These are phyloP conservation scores for Lepidium aucheri DNA, from an alignment of 345 rosid genomes.

Conservation along the genomic window DNA sequence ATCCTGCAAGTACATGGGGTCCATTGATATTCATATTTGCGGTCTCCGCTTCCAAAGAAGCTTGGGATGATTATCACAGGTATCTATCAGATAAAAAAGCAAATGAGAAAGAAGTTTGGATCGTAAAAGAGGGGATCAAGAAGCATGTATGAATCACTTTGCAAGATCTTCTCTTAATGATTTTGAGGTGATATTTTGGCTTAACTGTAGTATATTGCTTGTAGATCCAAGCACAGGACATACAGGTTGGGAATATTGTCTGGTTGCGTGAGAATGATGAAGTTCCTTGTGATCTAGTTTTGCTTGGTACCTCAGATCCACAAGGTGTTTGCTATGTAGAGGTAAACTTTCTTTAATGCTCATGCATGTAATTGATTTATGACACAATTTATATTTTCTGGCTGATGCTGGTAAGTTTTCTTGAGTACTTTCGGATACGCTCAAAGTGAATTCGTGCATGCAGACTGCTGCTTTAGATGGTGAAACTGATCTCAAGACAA, in stretches of 20 bases:
- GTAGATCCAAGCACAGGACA: constrained; percentile 87
- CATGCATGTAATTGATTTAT: neutral
- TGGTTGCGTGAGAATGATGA: constrained; percentile 99
- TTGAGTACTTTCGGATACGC: neutral
- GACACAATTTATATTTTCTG: neutral
- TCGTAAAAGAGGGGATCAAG: constrained; percentile 67
- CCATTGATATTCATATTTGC: constrained; percentile 92
- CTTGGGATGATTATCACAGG: constrained; percentile 99
- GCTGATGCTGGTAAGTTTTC: constrained; percentile 2
- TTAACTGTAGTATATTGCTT: constrained; percentile 17
- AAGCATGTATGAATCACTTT: constrained; percentile 52
- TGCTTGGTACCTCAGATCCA: constrained; percentile 89
- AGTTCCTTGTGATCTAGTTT: constrained; percentile 97
- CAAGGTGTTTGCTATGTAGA: constrained; percentile 91
- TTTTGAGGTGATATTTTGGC: neutral
- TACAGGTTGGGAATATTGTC: constrained; percentile 77
- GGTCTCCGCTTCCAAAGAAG: constrained; percentile 95
- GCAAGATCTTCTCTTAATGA: neutral
- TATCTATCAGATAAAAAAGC: constrained; percentile 93
- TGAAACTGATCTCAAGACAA: constrained; percentile 94
- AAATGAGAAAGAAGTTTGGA: constrained; percentile 94
- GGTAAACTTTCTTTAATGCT: constrained; percentile 40
- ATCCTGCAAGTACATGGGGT: constrained; percentile 99
- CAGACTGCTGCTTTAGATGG: constrained; percentile 98
- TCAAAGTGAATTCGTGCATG: constrained; percentile 26